These are phyloP conservation scores for Rhynchosporium secalis DNA, from an alignment of 2,329 filamentous ascomycete genomes.

Conservation along the genomic window DNA sequence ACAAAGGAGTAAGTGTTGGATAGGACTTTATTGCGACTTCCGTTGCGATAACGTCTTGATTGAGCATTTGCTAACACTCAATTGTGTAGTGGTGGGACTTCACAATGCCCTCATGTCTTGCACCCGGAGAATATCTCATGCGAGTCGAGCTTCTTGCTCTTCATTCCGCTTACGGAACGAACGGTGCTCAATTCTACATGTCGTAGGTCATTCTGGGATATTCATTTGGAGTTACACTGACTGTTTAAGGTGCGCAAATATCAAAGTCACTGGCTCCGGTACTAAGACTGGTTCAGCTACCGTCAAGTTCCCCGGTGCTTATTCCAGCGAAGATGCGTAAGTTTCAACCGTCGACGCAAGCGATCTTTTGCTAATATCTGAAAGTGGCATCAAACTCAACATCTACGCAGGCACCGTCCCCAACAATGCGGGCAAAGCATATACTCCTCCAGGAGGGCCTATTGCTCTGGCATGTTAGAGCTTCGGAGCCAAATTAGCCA, in stretches of 20 bases:
- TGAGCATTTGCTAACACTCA: too few species aligned
- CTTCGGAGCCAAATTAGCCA: neutral
- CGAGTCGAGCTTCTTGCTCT: slow-evolving; percentile 53
- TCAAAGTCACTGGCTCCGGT: slow-evolving; percentile 49
- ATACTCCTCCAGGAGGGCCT: slow-evolving; percentile 44
- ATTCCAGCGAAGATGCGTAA: slow-evolving; percentile 48
- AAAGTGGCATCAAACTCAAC: slow-evolving; percentile 39
- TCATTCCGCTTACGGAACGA: slow-evolving; percentile 48
- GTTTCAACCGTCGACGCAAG: slow-evolving; percentile 37
- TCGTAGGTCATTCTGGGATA: slow-evolving; percentile 32
- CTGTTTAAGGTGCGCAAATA: slow-evolving; percentile 41
- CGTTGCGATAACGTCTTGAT: too few species aligned
- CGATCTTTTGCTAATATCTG: slow-evolving; percentile 26
- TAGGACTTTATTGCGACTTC: too few species aligned
- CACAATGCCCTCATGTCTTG: slow-evolving; percentile 51
- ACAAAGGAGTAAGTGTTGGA: slow-evolving; percentile 35
- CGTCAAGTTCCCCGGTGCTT: slow-evolving; percentile 51
- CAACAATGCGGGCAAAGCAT: slow-evolving; percentile 44
- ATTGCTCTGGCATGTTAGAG: slow-evolving; percentile 39
- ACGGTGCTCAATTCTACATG: slow-evolving; percentile 33
- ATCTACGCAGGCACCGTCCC: slow-evolving; percentile 44
- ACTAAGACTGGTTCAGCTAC: slow-evolving; percentile 43
- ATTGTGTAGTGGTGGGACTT: slow-evolving; percentile 46
- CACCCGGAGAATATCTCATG: slow-evolving; percentile 55
- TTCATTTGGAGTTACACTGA: slow-evolving; percentile 41